These are phyloP conservation scores for Eleusine indica DNA, from an alignment of 176 grass and related monocot species.

Conservation along the genomic window DNA sequence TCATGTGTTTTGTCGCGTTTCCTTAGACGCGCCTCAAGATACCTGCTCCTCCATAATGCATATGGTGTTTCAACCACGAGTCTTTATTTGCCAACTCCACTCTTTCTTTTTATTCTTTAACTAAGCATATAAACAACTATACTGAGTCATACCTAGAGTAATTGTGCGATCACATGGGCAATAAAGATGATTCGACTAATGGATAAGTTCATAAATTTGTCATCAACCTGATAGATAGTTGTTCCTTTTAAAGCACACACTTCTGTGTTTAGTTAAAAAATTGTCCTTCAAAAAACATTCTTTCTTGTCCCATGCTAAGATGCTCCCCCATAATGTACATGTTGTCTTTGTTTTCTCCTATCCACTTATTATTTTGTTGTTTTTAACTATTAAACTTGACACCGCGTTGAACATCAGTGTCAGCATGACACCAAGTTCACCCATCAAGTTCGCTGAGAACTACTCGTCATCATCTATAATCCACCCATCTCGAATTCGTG, in stretches of 20 bases:
- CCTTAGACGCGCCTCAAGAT: slow-evolving; percentile 7
- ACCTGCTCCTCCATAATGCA: background rate
- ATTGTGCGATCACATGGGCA: background rate
- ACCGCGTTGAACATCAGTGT: slow-evolving; percentile 21
- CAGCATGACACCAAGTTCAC: slow-evolving; percentile 3
- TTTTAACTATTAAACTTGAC: background rate
- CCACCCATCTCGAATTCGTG: background rate
- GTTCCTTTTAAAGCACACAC: slow-evolving; percentile 34
- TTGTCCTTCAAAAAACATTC: background rate
- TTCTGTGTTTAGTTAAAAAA: background rate
- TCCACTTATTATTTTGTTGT: background rate
- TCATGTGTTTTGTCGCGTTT: slow-evolving; percentile 3
- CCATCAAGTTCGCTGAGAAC: background rate
- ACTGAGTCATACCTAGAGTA: background rate
- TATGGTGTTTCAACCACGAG: slow-evolving; percentile 12
- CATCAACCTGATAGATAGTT: background rate
- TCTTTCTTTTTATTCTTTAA: background rate
- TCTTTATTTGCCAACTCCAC: background rate
- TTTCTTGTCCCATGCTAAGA: slow-evolving; percentile 10
- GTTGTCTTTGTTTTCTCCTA: background rate
- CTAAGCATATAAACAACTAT: background rate
- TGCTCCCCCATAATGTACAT: background rate
- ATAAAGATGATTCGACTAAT: background rate
- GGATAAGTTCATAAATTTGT: background rate
- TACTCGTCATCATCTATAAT: background rate